phyloP scores from a whole-genome alignment of 2,329 filamentous ascomycete species.

The Fusarium beomiforme region DNA sequence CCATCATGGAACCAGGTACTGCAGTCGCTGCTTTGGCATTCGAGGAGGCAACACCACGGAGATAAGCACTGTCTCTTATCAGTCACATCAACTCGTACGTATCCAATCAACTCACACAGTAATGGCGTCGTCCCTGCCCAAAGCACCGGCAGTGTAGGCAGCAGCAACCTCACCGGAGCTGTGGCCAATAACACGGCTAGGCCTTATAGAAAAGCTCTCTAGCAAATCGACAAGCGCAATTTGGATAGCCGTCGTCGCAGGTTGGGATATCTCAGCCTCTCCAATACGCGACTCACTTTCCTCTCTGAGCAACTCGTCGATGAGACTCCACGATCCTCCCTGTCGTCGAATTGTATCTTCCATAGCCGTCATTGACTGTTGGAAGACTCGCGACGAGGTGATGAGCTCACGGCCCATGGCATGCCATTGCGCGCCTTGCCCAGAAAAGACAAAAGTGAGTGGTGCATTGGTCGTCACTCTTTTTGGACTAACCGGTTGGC shows the following conservation, averaged over 20 bases:
- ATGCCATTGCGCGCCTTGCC: slow-evolving; percentile 3
- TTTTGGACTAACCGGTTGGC: background rate
- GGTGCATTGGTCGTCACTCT: background rate
- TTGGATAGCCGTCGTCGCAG: background rate
- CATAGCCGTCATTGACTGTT: background rate
- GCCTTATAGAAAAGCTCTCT: background rate
- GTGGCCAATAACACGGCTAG: background rate
- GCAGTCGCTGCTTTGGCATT: background rate
- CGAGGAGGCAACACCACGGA: background rate
- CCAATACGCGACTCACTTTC: background rate
- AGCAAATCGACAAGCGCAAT: slow-evolving; percentile 2
- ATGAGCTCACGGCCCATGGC: background rate
- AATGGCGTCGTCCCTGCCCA: background rate
- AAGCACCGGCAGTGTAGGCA: background rate
- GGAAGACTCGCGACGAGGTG: background rate
- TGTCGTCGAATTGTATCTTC: background rate
- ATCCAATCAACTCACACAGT: background rate
- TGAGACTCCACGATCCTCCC: background rate
- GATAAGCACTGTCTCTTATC: background rate
- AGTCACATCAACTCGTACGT: background rate
- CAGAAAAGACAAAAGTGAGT: background rate
- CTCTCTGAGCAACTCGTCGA: background rate
- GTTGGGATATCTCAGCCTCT: background rate
- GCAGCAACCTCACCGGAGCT: slow-evolving; percentile 6
- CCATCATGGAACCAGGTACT: slow-evolving; percentile 4